Evolutionary conservation across 495 filamentous ascomycete species (phyloP).

Genomic region (Penicillium argentinense): DNA sequence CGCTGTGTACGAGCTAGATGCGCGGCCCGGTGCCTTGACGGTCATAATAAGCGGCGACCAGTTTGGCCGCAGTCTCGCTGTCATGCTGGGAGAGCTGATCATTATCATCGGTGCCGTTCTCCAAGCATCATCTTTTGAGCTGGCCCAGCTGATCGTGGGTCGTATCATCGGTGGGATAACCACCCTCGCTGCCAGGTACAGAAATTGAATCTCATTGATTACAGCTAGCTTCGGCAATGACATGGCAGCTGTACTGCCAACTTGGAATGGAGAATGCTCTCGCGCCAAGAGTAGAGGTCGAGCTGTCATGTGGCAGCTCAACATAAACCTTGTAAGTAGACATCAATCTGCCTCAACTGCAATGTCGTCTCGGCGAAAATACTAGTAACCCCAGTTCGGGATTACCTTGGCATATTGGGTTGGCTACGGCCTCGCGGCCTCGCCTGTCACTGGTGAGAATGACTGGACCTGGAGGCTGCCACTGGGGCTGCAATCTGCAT

Average conservation of each 20-base stretch:
- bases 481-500: background rate
- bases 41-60: conserved; percentile 1
- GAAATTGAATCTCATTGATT: background rate
- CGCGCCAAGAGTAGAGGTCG: background rate
- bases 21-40: background rate
- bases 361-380: no score
- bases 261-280: conserved; percentile 2
- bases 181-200: background rate
- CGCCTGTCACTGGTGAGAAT: background rate
- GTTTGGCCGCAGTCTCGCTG: background rate
- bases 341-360: no score
- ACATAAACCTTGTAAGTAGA: conserved; percentile 1
- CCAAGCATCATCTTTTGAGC: background rate
- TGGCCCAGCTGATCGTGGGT: conserved; percentile 1
- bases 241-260: background rate
- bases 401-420: conserved; percentile 3
- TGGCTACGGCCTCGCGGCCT: background rate
- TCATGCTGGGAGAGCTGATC: background rate
- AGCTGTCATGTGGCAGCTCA: conserved; percentile 1
- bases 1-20: background rate
- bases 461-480: conserved; percentile 1
- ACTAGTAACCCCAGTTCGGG: background rate
- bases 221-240: conserved; percentile 1
- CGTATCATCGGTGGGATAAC: background rate
- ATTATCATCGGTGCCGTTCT: background rate